Evolutionary conservation across 2,329 filamentous ascomycete genomes (phyloP), one percentile per base, ranked within the genome.

Genomic region (Venturia aucupariae): DNA sequence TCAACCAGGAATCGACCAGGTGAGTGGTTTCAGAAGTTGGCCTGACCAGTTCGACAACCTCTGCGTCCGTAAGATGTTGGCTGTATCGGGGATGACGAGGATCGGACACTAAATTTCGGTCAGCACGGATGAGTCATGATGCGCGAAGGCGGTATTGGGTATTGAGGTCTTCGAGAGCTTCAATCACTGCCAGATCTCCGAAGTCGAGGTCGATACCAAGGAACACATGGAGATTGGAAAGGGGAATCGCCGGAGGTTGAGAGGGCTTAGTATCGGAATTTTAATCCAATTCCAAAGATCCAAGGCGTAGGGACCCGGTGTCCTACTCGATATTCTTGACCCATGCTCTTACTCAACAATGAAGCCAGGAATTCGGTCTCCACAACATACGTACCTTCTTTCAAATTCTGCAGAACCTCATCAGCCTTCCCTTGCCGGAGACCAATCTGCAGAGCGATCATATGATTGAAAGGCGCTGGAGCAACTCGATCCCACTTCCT

Each of bases 81-180:
- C 86, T 86, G 71, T 89, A 89, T 22, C 75, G 77, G 1, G 78
- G 73, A 68, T 86, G 80, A 32, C 77, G 79, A 0, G 86, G 86
- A 0, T 83, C 84, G 0, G 86, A 87, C 41, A 89, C 78, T 51
- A 66, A 15, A 13, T 27, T 4, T 27, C 7, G 44, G 39, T 65
- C 24, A 65, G 54, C 15, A 27, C 10, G 15, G 46, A 11, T 15
- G 11, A 51, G 15, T 15, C 1, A 22, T 6, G 22, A 51, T 51
- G 13, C 46, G 27, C 22, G 4, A 22, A 24, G n/a, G n/a, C n/a
- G 22, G 7, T 10, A 48, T 22, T 1, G 6, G 19, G 17, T n/a
- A n/a, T 44, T 1, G 15, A 22, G n/a, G 41, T 44, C 6, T 44
- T 46, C 11, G 44, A 8, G 19, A 15, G 19, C 22, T 2, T 13